Base-by-base conservation (phyloP, 2,329 filamentous ascomycete genomes). In the Gnomoniopsis sp. region DNA sequence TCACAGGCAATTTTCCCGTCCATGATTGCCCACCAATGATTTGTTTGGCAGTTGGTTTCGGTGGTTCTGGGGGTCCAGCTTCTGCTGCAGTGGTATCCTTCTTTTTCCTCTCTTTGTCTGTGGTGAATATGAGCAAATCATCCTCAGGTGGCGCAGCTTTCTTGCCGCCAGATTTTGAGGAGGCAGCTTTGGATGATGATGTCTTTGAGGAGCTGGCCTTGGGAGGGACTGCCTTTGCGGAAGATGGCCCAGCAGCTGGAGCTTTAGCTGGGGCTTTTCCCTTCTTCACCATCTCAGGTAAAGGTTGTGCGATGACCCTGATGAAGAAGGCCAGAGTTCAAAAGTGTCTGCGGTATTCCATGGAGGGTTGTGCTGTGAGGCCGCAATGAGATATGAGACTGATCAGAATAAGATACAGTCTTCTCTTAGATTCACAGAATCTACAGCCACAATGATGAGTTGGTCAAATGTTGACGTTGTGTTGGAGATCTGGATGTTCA, bases 1-100 rank as follows among this genome's bases (percentile, higher is more conserved):
- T 97, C 64, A 97, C 90, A 1, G 95, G 95, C 34, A 99, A 78
- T 72, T 99, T 99, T 44, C 95, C 95, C 0, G 95, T 99, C 95
- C 95, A 99, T 66, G 92, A 97, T 59, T 91, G 86, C 51, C 95
- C 95, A 46, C 92, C 95, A 69, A 99, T 96, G 64, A 99, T 78
- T 66, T 96, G 91, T 73, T 88, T 88, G 48, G 83, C 82, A 1
- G 86, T 87, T 15, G 84, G 85, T 65, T 86, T 85, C 0, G 82
- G 82, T 3, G 80, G 80, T 0, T 74, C 79, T n/a, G 59, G 59
- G 2, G 69, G 63, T 2, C 72, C 65, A 15, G 71, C 61, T 69
- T 70, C 55, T 70, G 74, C 63, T 66, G 65, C 57, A 58, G 64
- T 62, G 26, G 63, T 63, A 43, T 64, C 63, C 7, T 38, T 54